Base-by-base conservation (phyloP, 441 rosid genomes). In the Gossypium lobatum region DNA sequence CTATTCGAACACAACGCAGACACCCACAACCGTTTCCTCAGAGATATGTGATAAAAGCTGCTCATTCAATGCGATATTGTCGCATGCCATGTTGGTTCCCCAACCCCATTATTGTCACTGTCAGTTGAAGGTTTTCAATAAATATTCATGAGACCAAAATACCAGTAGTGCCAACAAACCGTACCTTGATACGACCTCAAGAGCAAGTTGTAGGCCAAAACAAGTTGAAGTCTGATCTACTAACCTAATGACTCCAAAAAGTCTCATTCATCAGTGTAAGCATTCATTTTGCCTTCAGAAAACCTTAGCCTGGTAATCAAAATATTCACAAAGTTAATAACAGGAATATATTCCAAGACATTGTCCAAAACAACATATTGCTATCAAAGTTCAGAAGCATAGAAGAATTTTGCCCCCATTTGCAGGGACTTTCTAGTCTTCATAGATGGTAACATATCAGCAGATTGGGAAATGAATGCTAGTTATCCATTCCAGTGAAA, bases 241-340 rank as follows among this genome's bases (percentile, higher is more conserved):
- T 9, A 70, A 37, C 52, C 63, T 5, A 31, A 11, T 18, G 3
- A 20, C 50, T 17, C 31, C 73, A 31, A 70, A 54, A 70, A 6
- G 4, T 54, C 46, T 69, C 73, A 53, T 18, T 16, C 72, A n/a
- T 69, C 52, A 64, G 25, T 23, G 42, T 3, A 67, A 48, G 71
- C 8, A 50, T 71, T 54, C 17, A 39, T 71, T 34, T 57, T 34
- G 8, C 54, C 17, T 71, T 70, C 37, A 37, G 8, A 42, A 64
- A 55, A 55, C 63, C 64, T 4, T 17, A n/a, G 28, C 50, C 70
- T 16, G 3, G 25, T 34, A 3, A 17, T 34, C 9, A 34, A 13
- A 45, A 20, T 2, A 18, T 64, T 18, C 28, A 42, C 54, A 1
- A 3, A 39, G 16, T 64, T 64, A 13, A 37, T 17, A 64, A 39